These are phyloP conservation scores for Blastocystis sp. DNA, from an alignment of 352 stramenopile genomes.

Conservation along the genomic window DNA sequence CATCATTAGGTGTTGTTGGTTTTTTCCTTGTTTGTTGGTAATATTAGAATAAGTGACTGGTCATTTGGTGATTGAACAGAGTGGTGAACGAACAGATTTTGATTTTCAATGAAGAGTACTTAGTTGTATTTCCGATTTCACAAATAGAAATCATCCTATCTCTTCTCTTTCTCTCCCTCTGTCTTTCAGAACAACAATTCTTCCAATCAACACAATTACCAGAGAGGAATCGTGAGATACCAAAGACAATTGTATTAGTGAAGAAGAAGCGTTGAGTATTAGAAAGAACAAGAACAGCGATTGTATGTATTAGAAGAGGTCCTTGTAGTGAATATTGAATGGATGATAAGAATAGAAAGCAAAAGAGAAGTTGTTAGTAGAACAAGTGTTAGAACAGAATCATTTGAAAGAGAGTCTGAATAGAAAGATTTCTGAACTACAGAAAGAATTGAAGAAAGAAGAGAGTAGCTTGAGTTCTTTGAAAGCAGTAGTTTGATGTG, in stretches of 20 bases:
- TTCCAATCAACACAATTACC: too few relatives aligned
- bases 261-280: too few relatives aligned
- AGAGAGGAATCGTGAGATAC: too few relatives aligned
- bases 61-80: too few relatives aligned
- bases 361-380: not conserved
- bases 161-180: too few relatives aligned
- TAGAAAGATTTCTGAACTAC: not conserved
- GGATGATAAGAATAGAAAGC: not conserved
- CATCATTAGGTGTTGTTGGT: slow-evolving; percentile 38
- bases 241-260: too few relatives aligned
- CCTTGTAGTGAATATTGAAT: not conserved
- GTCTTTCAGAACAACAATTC: too few relatives aligned
- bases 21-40: not conserved
- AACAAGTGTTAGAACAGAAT: not conserved
- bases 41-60: too few relatives aligned
- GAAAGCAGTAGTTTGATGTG: not conserved
- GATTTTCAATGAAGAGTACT: too few relatives aligned
- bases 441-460: not conserved
- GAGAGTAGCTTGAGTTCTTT: not conserved
- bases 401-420: not conserved
- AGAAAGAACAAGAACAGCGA: not conserved
- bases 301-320: not conserved
- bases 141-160: too few relatives aligned
- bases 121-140: too few relatives aligned
- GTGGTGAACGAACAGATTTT: too few relatives aligned